Base-by-base conservation (phyloP, 176 grass and related monocot genomes). In the Dendrocalamus sinicus region DNA sequence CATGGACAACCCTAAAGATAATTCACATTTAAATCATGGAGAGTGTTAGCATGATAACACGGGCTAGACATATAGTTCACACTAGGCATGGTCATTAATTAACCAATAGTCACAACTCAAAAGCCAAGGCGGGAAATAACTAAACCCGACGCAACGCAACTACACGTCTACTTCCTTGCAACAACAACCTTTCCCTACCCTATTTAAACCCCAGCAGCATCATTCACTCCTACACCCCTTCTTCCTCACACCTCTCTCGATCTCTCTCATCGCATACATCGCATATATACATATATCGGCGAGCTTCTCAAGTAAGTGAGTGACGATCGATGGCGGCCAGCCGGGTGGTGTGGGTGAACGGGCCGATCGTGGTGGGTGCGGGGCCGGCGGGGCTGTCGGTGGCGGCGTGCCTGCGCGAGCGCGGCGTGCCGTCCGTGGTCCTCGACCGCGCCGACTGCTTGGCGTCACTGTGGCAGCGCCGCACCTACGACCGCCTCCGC, bases 371-470 rank as follows among this genome's bases (percentile, higher is more conserved):
- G 68, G 92, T 97, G 28, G 94, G 94, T 1, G 94, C 92, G 0
- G 94, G 94, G 1, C 94, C 94, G 20, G 91, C 92, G 16, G 94
- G 94, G 9, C 72, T 97, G 19, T 89, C 94, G 2, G 80, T 88
- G 28, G 94, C 90, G 2, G 94, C 86, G 15, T 85, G 92, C 88
- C 94, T 97, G 60, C 76, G 75, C 0, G 70, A 77, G 30, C 76
- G 85, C 9, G 85, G 86, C 9, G 86, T 97, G 51, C 90, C 92
- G 10, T 89, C 72, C 11, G 67, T 92, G 19, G 74, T 97, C 12
- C 90, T 97, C 2, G 94, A 97, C 67, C 87, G 92, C 15, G 83
- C 92, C 46, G 90, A 97, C 85, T 94, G 92, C 82, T 81, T 94
- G 8, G 94, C 94, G n/a, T 97, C 94, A 9, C 76, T 97, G 8